Conservation (phyloP, 768 basidiomycete genomes). For the Amanita pseudoporphyria region DNA sequence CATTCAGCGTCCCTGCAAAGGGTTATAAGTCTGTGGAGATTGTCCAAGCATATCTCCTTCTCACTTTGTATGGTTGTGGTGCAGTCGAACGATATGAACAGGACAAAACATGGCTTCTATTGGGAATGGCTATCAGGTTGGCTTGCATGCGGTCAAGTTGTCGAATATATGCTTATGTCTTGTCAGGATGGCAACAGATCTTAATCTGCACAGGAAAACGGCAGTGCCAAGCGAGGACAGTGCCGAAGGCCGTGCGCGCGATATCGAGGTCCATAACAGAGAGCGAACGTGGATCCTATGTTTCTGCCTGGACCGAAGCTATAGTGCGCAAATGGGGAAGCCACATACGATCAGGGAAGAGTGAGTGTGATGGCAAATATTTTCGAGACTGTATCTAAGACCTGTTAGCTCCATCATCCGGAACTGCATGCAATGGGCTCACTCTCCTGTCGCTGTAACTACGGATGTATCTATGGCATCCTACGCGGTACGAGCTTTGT, state of each 20-base stretch:
- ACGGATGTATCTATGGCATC: conserved; percentile 63
- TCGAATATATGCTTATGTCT: background rate
- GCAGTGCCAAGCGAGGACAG: conserved; percentile 50
- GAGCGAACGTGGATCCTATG: conserved; percentile 93
- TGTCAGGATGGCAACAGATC: conserved; percentile 84
- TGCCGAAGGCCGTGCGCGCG: conserved; percentile 71
- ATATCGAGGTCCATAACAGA: conserved; percentile 84
- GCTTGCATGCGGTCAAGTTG: conserved; percentile 12
- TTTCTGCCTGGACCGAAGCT: conserved; percentile 79
- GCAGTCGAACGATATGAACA: conserved; percentile 96
- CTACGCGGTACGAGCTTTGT: conserved; percentile 55
- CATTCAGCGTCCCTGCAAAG: conserved; percentile 76
- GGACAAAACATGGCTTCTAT: conserved; percentile 84
- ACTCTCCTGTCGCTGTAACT: conserved; percentile 49
- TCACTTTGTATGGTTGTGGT: conserved; percentile 85
- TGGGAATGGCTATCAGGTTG: conserved; percentile 80
- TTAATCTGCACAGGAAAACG: conserved; percentile 91
- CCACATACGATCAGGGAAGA: conserved; percentile 91
- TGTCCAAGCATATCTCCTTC: conserved; percentile 88
- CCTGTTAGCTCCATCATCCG: conserved; percentile 72
- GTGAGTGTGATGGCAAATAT: conserved; percentile 33
- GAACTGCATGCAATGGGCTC: conserved; percentile 68
- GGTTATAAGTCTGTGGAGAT: conserved; percentile 94
- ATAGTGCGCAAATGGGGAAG: conserved; percentile 95
- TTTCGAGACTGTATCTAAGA: conserved; percentile 5